Conservation (phyloP, 2,329 filamentous ascomycete genomes). For the Sarocladiaceae sp. region DNA sequence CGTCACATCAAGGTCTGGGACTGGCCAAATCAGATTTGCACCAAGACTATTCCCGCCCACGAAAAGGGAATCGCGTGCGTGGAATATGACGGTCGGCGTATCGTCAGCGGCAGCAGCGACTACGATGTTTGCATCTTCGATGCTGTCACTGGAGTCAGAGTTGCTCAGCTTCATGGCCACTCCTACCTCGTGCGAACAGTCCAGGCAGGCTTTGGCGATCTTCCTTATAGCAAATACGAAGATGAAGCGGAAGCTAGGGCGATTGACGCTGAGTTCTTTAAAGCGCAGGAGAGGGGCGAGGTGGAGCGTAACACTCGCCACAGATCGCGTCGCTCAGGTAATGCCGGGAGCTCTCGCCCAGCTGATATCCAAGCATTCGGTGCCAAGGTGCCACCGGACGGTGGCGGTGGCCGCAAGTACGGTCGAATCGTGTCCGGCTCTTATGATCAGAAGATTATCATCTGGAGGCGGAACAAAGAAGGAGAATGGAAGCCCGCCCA, state of each 20-base stretch:
- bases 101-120: slow-evolving; percentile 94
- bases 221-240: slow-evolving; percentile 73
- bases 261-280: slow-evolving; percentile 71
- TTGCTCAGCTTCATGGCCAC: slow-evolving; percentile 82
- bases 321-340: slow-evolving; percentile 38
- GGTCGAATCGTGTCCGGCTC: slow-evolving; percentile 95
- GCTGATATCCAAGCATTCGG: slow-evolving; percentile 76
- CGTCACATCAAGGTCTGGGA: slow-evolving; percentile 94
- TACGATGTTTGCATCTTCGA: slow-evolving; percentile 96
- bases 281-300: slow-evolving; percentile 48
- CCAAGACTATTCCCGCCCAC: slow-evolving; percentile 78
- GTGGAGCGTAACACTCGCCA: slow-evolving; percentile 31
- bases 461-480: slow-evolving; percentile 84
- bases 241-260: slow-evolving; percentile 68
- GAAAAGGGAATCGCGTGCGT: slow-evolving; percentile 96
- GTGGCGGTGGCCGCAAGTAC: slow-evolving; percentile 84
- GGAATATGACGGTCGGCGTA: slow-evolving; percentile 88
- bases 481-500: slow-evolving; percentile 81
- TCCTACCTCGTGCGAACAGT: slow-evolving; percentile 85
- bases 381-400: slow-evolving; percentile 83
- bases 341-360: slow-evolving; percentile 70
- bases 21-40: slow-evolving; percentile 72
- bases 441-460: slow-evolving; percentile 92
- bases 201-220: slow-evolving; percentile 89
- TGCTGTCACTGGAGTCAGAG: slow-evolving; percentile 76